These are phyloP conservation scores for Umbilicus rupestris DNA, from an alignment of 164 flowering plant genomes.

Conservation along the genomic window DNA sequence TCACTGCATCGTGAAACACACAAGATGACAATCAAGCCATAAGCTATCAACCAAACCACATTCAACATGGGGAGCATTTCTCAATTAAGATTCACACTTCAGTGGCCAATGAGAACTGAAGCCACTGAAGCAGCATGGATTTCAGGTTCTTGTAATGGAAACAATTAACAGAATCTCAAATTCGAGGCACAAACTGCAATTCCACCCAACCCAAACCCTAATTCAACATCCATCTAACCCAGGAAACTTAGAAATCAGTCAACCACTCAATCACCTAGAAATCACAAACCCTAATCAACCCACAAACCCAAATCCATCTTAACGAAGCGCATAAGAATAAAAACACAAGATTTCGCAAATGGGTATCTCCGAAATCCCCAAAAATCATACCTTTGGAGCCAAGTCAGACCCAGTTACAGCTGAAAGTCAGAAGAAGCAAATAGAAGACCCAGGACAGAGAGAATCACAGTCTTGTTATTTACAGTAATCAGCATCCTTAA, in stretches of 20 bases:
- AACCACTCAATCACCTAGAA: background rate
- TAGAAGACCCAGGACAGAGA: background rate
- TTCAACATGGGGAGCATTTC: too few relatives aligned
- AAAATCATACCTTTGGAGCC: conserved; percentile 3
- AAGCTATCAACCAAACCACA: background rate
- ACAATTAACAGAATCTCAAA: background rate
- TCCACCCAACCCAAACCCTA: too few relatives aligned
- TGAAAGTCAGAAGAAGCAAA: background rate
- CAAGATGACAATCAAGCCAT: conserved; percentile 7
- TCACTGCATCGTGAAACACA: background rate
- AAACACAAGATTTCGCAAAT: background rate
- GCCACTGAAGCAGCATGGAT: background rate
- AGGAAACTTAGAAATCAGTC: background rate
- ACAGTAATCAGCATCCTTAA: background rate
- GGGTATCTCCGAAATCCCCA: background rate
- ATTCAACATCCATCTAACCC: too few relatives aligned
- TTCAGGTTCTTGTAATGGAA: background rate
- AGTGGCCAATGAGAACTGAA: background rate
- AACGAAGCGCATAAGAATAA: background rate
- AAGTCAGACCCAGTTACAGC: conserved; percentile 1
- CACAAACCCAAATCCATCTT: background rate
- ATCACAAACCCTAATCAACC: background rate
- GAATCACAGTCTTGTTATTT: background rate
- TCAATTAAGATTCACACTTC: background rate
- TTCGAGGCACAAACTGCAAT: background rate